Conservation (phyloP, 345 rosid genomes). For the Pistacia integerrima region DNA sequence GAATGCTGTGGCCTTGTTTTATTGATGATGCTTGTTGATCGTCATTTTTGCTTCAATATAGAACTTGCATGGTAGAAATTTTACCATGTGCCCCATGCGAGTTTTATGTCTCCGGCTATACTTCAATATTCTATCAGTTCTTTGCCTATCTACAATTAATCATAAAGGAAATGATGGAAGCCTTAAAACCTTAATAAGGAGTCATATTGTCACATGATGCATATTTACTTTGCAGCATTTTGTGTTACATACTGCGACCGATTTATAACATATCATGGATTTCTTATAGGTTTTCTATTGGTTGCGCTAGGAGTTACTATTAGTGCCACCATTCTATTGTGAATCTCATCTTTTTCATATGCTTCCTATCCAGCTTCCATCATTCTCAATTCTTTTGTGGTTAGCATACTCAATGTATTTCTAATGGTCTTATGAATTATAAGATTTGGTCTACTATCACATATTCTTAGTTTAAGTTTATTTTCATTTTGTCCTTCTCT, state of each 20-base stretch:
- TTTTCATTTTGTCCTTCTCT: neutral
- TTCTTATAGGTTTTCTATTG: neutral
- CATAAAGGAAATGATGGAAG: neutral
- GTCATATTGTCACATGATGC: neutral
- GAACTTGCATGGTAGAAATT: neutral
- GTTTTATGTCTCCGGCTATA: neutral
- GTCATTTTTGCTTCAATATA: neutral
- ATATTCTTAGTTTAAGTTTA: neutral
- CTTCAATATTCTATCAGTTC: neutral
- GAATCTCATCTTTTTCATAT: neutral
- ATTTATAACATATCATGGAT: neutral
- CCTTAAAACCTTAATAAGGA: neutral
- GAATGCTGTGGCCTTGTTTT: constrained; percentile 22
- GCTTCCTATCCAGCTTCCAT: neutral
- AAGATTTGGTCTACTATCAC: neutral
- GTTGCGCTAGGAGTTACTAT: neutral
- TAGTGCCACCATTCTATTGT: neutral
- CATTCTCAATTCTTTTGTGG: too few species aligned
- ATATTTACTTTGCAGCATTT: constrained; percentile 1
- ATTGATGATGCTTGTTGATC: neutral
- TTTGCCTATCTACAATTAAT: neutral
- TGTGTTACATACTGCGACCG: neutral
- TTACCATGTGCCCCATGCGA: neutral
- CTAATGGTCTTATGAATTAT: neutral
- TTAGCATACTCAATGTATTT: neutral